Conservation (phyloP, 345 rosid species). For the Cardamine resedifolia region DNA sequence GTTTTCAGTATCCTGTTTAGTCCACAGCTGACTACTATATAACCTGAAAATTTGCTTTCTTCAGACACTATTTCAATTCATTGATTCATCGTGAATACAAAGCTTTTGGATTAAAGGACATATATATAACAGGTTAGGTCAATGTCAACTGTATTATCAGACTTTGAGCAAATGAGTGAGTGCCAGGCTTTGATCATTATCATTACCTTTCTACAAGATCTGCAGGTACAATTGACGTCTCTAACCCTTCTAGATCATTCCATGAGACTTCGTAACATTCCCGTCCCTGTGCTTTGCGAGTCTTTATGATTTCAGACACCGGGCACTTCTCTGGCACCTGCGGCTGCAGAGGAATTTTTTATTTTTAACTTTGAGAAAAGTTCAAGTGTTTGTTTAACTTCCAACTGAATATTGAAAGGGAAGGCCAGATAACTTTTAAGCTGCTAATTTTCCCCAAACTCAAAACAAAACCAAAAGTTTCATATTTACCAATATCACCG, state of each 20-base stretch:
- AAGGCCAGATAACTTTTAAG: not conserved
- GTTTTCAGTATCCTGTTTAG: not conserved
- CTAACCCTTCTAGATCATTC: conserved; percentile 63
- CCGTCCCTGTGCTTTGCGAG: conserved; percentile 63
- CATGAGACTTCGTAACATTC: conserved; percentile 81
- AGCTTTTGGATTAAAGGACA: not conserved
- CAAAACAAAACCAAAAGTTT: not conserved
- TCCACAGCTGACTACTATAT: not conserved
- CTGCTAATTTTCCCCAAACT: not conserved
- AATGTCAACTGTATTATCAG: not conserved
- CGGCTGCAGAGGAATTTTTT: conserved; percentile 14
- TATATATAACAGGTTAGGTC: not conserved
- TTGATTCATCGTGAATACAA: not conserved
- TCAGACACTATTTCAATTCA: not conserved
- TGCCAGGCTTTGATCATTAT: not conserved
- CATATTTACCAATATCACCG: not conserved
- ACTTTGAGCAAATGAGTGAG: not conserved
- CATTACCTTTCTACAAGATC: conserved; percentile 76
- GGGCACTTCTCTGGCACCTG: conserved; percentile 81
- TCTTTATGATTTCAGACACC: conserved; percentile 67
- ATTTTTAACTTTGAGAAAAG: too few relatives aligned
- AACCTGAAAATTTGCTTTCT: not conserved
- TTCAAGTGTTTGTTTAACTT: not conserved
- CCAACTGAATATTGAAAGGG: not conserved
- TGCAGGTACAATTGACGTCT: conserved; percentile 68